A percentile compares a stretch with the other conserved stretches of the same genome.
These are phyloP conservation scores for Skeletonema menzelii DNA, from an alignment of 108 stramenopile species.

Conservation along the genomic window DNA sequence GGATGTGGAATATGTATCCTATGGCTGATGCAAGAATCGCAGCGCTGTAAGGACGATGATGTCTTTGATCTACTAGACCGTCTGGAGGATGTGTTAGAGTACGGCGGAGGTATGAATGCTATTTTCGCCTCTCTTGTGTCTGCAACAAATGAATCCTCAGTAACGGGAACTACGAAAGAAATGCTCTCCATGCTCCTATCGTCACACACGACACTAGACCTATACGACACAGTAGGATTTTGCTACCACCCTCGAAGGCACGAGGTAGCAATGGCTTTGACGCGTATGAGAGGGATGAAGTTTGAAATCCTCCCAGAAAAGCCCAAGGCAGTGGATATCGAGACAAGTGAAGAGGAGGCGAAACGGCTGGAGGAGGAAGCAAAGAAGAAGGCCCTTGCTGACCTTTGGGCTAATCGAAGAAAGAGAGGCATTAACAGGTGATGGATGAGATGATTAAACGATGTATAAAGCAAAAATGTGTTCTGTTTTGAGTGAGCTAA, in stretches of 20 bases:
- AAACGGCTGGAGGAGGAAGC: conserved; percentile 51
- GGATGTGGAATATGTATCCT: conserved; percentile 76
- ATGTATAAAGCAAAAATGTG: too few species aligned
- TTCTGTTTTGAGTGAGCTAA: too few species aligned
- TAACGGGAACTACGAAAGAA: background rate
- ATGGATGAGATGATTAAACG: too few species aligned
- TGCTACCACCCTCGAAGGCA: conserved; percentile 70
- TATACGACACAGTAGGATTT: conserved; percentile 63
- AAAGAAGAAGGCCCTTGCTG: conserved; percentile 62
- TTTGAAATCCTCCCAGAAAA: conserved; percentile 68
- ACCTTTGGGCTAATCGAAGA: conserved; percentile 70
- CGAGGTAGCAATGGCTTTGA: conserved; percentile 83
- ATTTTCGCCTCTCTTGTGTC: conserved; percentile 29
- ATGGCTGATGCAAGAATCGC: conserved; percentile 65
- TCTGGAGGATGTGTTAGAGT: conserved; percentile 57
- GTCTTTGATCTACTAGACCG: conserved; percentile 54
- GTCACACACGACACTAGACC: conserved; percentile 34
- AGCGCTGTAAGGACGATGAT: conserved; percentile 50
- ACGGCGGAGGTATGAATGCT: conserved; percentile 51
- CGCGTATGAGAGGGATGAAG: conserved; percentile 71
- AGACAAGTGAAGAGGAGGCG: conserved; percentile 46
- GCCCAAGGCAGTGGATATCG: conserved; percentile 30
- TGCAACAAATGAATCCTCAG: background rate
- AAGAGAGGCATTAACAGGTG: conserved; percentile 19
- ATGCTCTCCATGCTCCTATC: conserved; percentile 10